Conservation (phyloP, 2,329 filamentous ascomycete species). For the Alternaria ethzedia region DNA sequence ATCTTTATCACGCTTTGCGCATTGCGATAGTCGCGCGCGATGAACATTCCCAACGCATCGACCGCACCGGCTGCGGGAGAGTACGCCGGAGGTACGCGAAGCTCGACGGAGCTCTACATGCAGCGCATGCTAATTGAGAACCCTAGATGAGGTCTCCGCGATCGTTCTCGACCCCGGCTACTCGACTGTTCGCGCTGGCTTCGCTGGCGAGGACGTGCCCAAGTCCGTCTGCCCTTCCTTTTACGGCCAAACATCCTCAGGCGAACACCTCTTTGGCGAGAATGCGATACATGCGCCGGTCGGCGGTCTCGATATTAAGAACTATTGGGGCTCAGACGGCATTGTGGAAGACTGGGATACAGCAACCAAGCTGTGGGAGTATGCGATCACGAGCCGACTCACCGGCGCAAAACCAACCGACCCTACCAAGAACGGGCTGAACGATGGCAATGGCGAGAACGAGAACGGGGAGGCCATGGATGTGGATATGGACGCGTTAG, state of each 20-base stretch:
- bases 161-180: conserved; percentile 96
- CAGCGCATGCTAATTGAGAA: conserved; percentile 17
- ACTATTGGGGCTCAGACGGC: conserved; percentile 88
- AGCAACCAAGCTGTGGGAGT: conserved; percentile 88
- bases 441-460: conserved; percentile 75
- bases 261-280: conserved; percentile 79
- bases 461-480: conserved; percentile 63
- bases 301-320: conserved; percentile 79
- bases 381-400: conserved; percentile 85
- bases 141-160: conserved; percentile 90
- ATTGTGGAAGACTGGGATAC: conserved; percentile 97
- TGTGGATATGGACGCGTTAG: conserved; percentile 63
- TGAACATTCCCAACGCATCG: conserved; percentile 48
- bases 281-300: conserved; percentile 83
- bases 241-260: conserved; percentile 69
- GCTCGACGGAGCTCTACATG: conserved; percentile 4
- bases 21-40: conserved; percentile 26
- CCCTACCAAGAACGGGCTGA: conserved; percentile 78
- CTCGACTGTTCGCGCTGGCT: conserved; percentile 88
- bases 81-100: conserved; percentile 53
- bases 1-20: conserved; percentile 10
- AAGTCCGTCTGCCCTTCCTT: conserved; percentile 91
- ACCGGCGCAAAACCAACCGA: conserved; percentile 76
- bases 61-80: conserved; percentile 51
- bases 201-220: conserved; percentile 95